phyloP scores from a whole-genome alignment of 768 basidiomycete species.

The Tylopilus subfusipes region DNA sequence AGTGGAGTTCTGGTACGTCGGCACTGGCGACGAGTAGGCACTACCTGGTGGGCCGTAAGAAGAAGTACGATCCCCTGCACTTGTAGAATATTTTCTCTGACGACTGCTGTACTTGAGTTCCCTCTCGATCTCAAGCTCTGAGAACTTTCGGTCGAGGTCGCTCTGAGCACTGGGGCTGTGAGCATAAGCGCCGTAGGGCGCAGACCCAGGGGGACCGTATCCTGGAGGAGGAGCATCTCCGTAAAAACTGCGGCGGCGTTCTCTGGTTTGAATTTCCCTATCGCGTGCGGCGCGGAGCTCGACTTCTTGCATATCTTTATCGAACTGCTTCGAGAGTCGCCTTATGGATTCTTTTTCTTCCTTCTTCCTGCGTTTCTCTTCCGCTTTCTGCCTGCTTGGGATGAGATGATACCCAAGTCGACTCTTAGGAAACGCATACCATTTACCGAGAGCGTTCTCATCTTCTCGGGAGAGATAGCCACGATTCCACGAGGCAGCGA shows the following conservation, averaged over 20 bases:
- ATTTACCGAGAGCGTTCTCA: slow-evolving; percentile 42
- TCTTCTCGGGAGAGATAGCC: slow-evolving; percentile 38
- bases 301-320: slow-evolving; percentile 46
- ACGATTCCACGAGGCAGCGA: slow-evolving; percentile 54
- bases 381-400: slow-evolving; percentile 42
- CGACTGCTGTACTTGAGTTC: slow-evolving; percentile 32
- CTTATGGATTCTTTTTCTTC: slow-evolving; percentile 44
- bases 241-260: slow-evolving; percentile 56
- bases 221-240: slow-evolving; percentile 33
- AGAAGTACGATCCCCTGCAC: slow-evolving; percentile 33
- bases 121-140: slow-evolving; percentile 31
- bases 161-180: slow-evolving; percentile 23
- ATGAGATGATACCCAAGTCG: slow-evolving; percentile 11
- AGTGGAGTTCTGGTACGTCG: slow-evolving; percentile 23
- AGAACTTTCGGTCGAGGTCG: slow-evolving; percentile 41
- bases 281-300: slow-evolving; percentile 59
- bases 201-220: slow-evolving; percentile 24
- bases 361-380: slow-evolving; percentile 51
- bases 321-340: slow-evolving; percentile 37
- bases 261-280: slow-evolving; percentile 45
- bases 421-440: slow-evolving; percentile 33
- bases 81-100: slow-evolving; percentile 45
- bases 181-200: slow-evolving; percentile 21
- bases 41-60: slow-evolving; percentile 15
- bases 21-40: slow-evolving; percentile 26